phyloP scores from a whole-genome alignment of 768 basidiomycete species.

The Cytidiella melzeri region DNA sequence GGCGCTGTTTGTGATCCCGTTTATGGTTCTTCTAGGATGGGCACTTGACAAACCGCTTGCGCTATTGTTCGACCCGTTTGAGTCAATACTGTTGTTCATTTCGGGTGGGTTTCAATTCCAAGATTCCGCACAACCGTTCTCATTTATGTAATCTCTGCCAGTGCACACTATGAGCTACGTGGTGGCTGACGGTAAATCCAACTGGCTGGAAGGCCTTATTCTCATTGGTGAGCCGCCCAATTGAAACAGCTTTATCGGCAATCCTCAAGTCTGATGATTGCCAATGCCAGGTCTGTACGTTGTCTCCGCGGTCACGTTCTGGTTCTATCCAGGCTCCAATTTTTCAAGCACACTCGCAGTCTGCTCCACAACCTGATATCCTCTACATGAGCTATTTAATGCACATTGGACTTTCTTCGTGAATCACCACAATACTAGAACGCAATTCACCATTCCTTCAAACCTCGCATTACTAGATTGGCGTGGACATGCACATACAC shows the following conservation, averaged over 20 bases:
- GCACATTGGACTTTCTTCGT: too few species aligned
- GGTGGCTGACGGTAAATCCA: conserved; percentile 81
- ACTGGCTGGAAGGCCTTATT: conserved; percentile 88
- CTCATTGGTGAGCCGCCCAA: conserved; percentile 50
- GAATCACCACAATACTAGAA: too few species aligned
- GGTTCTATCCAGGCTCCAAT: conserved; percentile 43
- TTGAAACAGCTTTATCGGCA: background rate
- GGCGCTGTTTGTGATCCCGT: conserved; percentile 81
- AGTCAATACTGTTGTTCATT: conserved; percentile 61
- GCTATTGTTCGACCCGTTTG: conserved; percentile 85
- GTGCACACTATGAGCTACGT: conserved; percentile 72
- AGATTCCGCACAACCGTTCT: too few species aligned
- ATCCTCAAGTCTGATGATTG: too few species aligned
- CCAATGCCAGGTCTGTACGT: conserved; percentile 40
- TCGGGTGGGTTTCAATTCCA: conserved; percentile 26
- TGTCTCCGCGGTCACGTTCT: conserved; percentile 49
- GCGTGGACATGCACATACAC: too few species aligned
- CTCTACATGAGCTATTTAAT: background rate
- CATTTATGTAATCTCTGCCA: too few species aligned
- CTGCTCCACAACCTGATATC: conserved; percentile 3
- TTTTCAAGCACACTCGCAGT: conserved; percentile 14
- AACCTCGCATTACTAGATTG: too few species aligned
- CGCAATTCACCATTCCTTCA: too few species aligned
- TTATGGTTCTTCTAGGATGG: conserved; percentile 77
- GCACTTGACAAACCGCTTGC: conserved; percentile 72